Evolutionary conservation across 2,329 filamentous ascomycete species (phyloP).

Genomic region (Triangularia setosa): DNA sequence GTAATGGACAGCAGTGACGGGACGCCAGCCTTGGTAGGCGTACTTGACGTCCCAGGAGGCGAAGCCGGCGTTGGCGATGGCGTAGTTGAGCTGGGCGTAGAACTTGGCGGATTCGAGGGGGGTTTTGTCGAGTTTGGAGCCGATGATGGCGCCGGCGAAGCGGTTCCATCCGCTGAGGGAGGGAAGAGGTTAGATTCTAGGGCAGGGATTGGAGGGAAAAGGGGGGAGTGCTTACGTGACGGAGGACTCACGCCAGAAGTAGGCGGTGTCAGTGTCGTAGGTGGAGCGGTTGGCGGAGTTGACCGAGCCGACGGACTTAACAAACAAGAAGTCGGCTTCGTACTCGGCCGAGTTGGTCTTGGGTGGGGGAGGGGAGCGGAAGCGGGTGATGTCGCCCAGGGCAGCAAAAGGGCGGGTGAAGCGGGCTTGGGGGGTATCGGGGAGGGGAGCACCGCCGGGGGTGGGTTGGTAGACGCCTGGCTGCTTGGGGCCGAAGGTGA

Average conservation of each 20-base stretch:
- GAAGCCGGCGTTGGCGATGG: slow-evolving; percentile 23
- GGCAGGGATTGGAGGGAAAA: background rate
- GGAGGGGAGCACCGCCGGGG: slow-evolving; percentile 16
- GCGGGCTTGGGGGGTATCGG: slow-evolving; percentile 20
- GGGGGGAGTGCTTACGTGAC: slow-evolving; percentile 12
- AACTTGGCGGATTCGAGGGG: slow-evolving; percentile 22
- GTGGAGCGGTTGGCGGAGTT: slow-evolving; percentile 17
- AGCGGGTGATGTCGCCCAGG: slow-evolving; percentile 19
- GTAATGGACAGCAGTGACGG: slow-evolving; percentile 21
- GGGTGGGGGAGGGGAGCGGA: slow-evolving; percentile 20
- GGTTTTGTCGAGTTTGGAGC: slow-evolving; percentile 15
- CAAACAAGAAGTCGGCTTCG: slow-evolving; percentile 14
- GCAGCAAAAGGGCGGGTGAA: slow-evolving; percentile 19
- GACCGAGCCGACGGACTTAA: slow-evolving; percentile 19
- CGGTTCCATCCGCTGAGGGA: slow-evolving; percentile 19
- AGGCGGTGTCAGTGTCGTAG: slow-evolving; percentile 23
- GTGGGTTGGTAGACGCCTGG: slow-evolving; percentile 20
- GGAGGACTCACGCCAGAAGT: slow-evolving; percentile 25
- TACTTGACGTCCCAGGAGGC: slow-evolving; percentile 24
- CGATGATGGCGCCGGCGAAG: slow-evolving; percentile 19
- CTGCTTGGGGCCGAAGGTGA: slow-evolving; percentile 16
- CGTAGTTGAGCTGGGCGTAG: slow-evolving; percentile 27
- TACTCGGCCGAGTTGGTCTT: slow-evolving; percentile 14
- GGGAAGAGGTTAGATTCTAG: background rate
- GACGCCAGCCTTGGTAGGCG: slow-evolving; percentile 20